Base-by-base conservation (phyloP, 192 early-diverging fungal species). In the Linnemannia hyalina region DNA sequence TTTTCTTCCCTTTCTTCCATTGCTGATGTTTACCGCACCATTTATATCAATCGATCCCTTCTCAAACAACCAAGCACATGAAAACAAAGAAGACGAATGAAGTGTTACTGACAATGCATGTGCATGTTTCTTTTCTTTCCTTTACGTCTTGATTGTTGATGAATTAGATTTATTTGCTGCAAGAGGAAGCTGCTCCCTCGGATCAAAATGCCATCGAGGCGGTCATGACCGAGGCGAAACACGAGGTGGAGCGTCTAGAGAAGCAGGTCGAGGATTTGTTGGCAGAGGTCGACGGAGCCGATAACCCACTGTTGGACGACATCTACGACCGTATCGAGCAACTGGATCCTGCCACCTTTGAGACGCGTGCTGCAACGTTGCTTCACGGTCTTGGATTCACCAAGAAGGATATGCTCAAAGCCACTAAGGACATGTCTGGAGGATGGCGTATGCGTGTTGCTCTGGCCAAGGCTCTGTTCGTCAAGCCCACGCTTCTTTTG, bases 381-480 rank as follows among this genome's bases (percentile, higher is more conserved):
- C 93, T 99, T 49, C 87, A 96, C 83, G 99, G 99, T 93, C 92
- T 99, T 38, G 99, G 99, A 73, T 99, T 99, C 91, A 91, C 89
- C 81, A 92, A 95, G 80, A 90, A 92, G 47, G 95, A 95, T 74
- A 99, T 99, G 98, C 90, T 93, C 82, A 95, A 96, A 89, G 92
- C 92, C 77, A 99, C 99, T 72, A 98, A 96, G 93, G 97, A 98
- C 86, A 94, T 99, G 88, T 99, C 98, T 84, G 99, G 99, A 94
- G 99, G 99, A 84, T 99, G 99, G 99, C 94, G 99, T 80, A 99
- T 99, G 99, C 93, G 99, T 86, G 99, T 99, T 46, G 96, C 98
- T 8, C 93, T 99, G 38, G 97, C 99, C 55, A 93, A 96, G 83
- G 98, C 98, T 54, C 91, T 99, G 90, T 99, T 99, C 90, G 95